Evolutionary conservation across 805 yeast genomes (phyloP).

Genomic region (Lipomyces lipofer): DNA sequence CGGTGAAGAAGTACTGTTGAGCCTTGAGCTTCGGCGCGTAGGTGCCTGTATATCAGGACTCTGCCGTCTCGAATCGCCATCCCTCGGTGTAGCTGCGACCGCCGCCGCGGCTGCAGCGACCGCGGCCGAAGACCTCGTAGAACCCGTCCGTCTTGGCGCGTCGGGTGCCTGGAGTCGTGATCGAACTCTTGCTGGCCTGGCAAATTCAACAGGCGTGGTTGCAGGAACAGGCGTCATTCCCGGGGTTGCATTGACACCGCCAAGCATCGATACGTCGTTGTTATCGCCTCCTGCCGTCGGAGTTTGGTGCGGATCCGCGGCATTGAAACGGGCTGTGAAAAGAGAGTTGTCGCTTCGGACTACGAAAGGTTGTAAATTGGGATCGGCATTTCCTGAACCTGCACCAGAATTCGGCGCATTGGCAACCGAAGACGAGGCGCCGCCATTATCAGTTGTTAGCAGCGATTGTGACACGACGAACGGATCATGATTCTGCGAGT

Average conservation of each 20-base stretch:
- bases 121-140: background rate
- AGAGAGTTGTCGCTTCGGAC: background rate
- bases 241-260: background rate
- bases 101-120: constrained; percentile 1
- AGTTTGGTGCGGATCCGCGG: background rate
- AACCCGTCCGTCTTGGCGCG: constrained; percentile 15
- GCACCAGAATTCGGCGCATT: background rate
- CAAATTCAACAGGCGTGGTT: background rate
- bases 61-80: background rate
- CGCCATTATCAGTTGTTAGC: background rate
- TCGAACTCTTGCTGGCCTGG: constrained; percentile 2
- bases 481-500: constrained; percentile 27
- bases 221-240: background rate
- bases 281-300: constrained; percentile 6
- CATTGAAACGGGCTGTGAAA: background rate
- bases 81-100: too few species aligned
- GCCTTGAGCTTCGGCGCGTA: constrained; percentile 21
- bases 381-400: too few species aligned
- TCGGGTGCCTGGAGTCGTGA: constrained; percentile 15
- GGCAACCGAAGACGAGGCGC: background rate
- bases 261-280: constrained; percentile 10
- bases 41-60: constrained; percentile 1
- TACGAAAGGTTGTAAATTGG: constrained; percentile 6
- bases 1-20: background rate
- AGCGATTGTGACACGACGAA: constrained; percentile 7